A percentile compares a stretch with the other conserved stretches of the same genome.
phyloP scores from a whole-genome alignment of 129 eudicot species.

The Artemisia annua region DNA sequence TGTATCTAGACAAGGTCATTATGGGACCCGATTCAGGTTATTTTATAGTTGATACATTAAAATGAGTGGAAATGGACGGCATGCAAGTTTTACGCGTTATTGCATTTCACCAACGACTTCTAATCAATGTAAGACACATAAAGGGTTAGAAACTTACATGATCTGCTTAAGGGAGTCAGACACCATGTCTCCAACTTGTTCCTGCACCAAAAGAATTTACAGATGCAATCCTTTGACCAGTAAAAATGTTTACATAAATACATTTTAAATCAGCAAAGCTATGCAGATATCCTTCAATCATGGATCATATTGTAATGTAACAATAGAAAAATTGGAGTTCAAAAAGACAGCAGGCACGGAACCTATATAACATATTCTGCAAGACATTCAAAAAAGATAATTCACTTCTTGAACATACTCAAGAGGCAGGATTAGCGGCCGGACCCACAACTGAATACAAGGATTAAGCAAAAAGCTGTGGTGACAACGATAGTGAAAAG shows the following conservation, averaged over 20 bases:
- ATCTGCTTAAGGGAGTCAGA: constrained; percentile 16
- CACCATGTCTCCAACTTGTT: background rate
- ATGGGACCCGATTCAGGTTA: constrained; percentile 12
- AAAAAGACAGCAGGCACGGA: background rate
- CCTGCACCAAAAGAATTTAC: background rate
- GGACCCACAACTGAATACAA: constrained; percentile 1
- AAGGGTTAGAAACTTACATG: constrained; percentile 22
- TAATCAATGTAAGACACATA: constrained; percentile 4
- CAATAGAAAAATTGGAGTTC: background rate
- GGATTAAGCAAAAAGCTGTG: background rate
- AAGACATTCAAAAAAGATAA: background rate
- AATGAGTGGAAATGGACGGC: constrained; percentile 13
- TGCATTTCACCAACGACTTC: background rate
- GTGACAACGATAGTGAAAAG: constrained; percentile 18
- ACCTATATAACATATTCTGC: background rate
- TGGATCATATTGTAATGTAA: background rate
- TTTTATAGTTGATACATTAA: constrained; percentile 22
- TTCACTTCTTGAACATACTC: constrained; percentile 1
- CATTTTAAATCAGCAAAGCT: background rate
- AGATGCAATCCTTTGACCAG: background rate
- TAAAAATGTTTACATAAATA: background rate
- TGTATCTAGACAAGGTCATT: background rate
- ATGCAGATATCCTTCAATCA: background rate
- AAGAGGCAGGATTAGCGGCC: constrained; percentile 8
- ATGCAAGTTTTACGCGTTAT: constrained; percentile 13